Conservation (phyloP, 2,329 filamentous ascomycete genomes). For the Chaetothyriales sp. region DNA sequence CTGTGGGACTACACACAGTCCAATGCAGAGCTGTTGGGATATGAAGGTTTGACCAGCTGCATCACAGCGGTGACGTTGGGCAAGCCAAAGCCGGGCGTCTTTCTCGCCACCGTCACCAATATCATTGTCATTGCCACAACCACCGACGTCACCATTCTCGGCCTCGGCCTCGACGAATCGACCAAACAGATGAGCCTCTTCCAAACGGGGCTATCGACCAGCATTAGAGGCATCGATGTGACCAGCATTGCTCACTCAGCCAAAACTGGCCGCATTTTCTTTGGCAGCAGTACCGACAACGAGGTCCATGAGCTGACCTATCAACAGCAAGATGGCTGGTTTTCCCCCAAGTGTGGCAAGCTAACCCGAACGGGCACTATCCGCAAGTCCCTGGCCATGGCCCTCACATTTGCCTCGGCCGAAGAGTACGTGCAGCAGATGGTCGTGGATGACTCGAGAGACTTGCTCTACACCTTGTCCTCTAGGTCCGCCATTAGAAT, state of each 20-base stretch:
- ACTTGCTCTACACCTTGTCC: slow-evolving; percentile 81
- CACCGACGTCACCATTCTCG: slow-evolving; percentile 73
- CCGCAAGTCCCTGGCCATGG: slow-evolving; percentile 49
- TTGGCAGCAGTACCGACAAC: slow-evolving; percentile 64
- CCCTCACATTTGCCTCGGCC: slow-evolving; percentile 6
- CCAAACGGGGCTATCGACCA: slow-evolving; percentile 72
- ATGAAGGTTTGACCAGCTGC: slow-evolving; percentile 73
- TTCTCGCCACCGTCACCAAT: slow-evolving; percentile 72
- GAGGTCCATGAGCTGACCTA: slow-evolving; percentile 92
- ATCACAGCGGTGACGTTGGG: slow-evolving; percentile 88
- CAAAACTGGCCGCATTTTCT: slow-evolving; percentile 82
- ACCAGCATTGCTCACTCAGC: slow-evolving; percentile 63
- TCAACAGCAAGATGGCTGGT: slow-evolving; percentile 96
- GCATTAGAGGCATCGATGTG: slow-evolving; percentile 63
- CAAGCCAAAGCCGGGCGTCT: slow-evolving; percentile 72
- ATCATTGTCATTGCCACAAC: slow-evolving; percentile 81
- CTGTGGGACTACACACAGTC: slow-evolving; percentile 94
- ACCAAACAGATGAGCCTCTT: slow-evolving; percentile 65
- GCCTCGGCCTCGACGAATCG: slow-evolving; percentile 56
- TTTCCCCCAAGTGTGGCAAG: slow-evolving; percentile 73
- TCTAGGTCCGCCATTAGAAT: slow-evolving; percentile 78
- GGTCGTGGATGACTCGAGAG: slow-evolving; percentile 74
- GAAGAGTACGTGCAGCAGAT: slow-evolving; percentile 56
- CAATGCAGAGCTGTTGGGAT: slow-evolving; percentile 83
- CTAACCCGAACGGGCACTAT: slow-evolving; percentile 66